Evolutionary conservation across 495 filamentous ascomycete genomes (phyloP), one percentile per base, ranked within the genome.

Genomic region (Astrothelium subdiscretum): DNA sequence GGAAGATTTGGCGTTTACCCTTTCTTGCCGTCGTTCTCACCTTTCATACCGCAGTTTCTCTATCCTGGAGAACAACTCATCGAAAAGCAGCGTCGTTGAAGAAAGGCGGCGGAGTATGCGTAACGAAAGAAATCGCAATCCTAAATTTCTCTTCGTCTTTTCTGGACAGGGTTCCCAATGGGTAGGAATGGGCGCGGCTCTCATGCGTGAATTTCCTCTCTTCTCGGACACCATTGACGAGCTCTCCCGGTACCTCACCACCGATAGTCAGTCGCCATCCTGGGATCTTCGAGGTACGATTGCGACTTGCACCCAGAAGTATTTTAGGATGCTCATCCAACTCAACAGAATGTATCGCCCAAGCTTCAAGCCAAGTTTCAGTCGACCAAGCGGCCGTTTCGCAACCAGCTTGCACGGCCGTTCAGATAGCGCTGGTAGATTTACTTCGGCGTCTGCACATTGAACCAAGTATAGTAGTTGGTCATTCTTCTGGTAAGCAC

Each of bases 401-500:
- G 32, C 68, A 68, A 26, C 71, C 71, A 2, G 20, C 59, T 2
- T 69, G 66, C 26, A 71, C 69, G 1, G 69, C 69, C 18, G 32
- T 71, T 8, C 67, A 71, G 65, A 18, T 64, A 10, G 63, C 67
- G 20, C 26, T 66, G 0, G 59, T 67, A 11, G 66, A 71, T 22
- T 31, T 75, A 18, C 59, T 71, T 3, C 51, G 13, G 0, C 57
- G 60, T 0, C 74, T 69, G 67, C 67, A 61, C 22, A 64, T 78
- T 32, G 20, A 31, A 2, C 69, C 72, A 1, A 31, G 42, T 18
- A 68, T 72, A 0, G 83, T 85, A 0, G 69, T 80, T 3, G 83
- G 85, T 0, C 84, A 87, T 68, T 87, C 84, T 0, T 82, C 79
- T 0, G 85, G 85, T n/a, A n/a, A n/a, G n/a, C n/a, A n/a, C n/a